phyloP scores from a whole-genome alignment of 2,329 filamentous ascomycete genomes.

The Aspergillus arachidicola region DNA sequence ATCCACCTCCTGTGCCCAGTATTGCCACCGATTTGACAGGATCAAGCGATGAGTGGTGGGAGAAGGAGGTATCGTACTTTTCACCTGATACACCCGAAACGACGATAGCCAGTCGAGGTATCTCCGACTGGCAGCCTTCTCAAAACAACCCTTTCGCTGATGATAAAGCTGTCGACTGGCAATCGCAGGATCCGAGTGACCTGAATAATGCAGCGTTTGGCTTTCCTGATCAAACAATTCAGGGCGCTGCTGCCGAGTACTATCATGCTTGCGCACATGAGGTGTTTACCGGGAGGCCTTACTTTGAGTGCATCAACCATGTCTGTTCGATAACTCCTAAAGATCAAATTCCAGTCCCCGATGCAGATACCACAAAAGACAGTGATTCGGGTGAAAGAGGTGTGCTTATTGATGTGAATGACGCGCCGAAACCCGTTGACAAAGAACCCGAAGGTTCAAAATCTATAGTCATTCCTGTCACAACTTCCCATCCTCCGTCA shows the following conservation, averaged over 20 bases:
- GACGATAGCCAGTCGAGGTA: slow-evolving; percentile 14
- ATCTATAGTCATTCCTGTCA: slow-evolving; percentile 1
- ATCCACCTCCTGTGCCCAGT: slow-evolving; percentile 31
- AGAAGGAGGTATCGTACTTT: slow-evolving; percentile 32
- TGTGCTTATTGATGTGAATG: slow-evolving; percentile 25
- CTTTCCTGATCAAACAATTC: slow-evolving; percentile 28
- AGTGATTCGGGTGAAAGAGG: slow-evolving; percentile 1
- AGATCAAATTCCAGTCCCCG: slow-evolving; percentile 20
- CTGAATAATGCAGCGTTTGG: slow-evolving; percentile 25
- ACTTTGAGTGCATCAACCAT: slow-evolving; percentile 49
- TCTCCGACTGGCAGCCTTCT: slow-evolving; percentile 24
- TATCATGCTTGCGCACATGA: slow-evolving; percentile 51
- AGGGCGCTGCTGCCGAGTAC: slow-evolving; percentile 44
- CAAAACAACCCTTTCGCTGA: slow-evolving; percentile 21
- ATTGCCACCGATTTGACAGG: slow-evolving; percentile 20
- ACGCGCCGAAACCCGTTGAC: slow-evolving; percentile 10
- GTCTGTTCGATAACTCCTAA: slow-evolving; percentile 41
- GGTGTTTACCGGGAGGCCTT: slow-evolving; percentile 42
- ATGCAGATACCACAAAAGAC: neutral
- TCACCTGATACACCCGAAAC: slow-evolving; percentile 35
- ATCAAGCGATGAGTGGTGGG: slow-evolving; percentile 31
- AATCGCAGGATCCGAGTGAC: neutral
- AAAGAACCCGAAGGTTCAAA: neutral
- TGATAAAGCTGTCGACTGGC: slow-evolving; percentile 11
- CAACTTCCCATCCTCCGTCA: neutral